phyloP scores from a whole-genome alignment of 2,329 filamentous ascomycete species.

The Exophiala sp. region DNA sequence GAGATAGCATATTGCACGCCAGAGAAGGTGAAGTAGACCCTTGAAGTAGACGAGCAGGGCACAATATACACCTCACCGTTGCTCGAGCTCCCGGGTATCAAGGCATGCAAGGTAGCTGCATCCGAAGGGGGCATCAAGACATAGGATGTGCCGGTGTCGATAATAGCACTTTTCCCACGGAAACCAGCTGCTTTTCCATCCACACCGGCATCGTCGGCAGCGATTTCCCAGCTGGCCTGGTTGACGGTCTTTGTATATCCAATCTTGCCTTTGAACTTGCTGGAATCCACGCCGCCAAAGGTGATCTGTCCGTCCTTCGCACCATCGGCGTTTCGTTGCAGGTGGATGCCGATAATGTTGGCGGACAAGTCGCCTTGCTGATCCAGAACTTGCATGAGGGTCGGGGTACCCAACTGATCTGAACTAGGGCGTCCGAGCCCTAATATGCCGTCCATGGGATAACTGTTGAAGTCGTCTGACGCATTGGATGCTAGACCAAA shows the following conservation, averaged over 20 bases:
- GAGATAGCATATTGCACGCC: constrained; percentile 61
- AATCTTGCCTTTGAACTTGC: constrained; percentile 63
- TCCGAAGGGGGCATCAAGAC: constrained; percentile 65
- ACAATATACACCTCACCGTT: constrained; percentile 57
- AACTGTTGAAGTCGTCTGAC: constrained; percentile 67
- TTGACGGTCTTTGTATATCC: constrained; percentile 55
- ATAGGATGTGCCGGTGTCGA: constrained; percentile 80
- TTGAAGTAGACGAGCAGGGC: constrained; percentile 61
- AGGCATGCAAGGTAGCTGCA: constrained; percentile 60
- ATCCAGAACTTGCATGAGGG: constrained; percentile 60
- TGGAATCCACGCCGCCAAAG: constrained; percentile 64
- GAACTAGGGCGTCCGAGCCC: constrained; percentile 63
- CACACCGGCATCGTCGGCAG: constrained; percentile 59
- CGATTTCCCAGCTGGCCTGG: constrained; percentile 61
- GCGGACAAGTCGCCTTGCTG: constrained; percentile 52
- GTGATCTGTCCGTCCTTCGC: constrained; percentile 68
- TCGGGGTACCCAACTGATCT: constrained; percentile 49
- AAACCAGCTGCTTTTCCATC: constrained; percentile 52
- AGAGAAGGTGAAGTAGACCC: constrained; percentile 62
- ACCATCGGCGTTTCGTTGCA: constrained; percentile 62
- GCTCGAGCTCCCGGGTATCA: constrained; percentile 57
- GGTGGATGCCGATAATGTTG: constrained; percentile 65
- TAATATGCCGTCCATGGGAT: constrained; percentile 82
- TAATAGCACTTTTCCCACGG: constrained; percentile 59
- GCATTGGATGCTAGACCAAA: constrained; percentile 69